These are phyloP conservation scores for Pyrenophora seminiperda DNA, from an alignment of 2,329 filamentous ascomycete species.

Conservation along the genomic window DNA sequence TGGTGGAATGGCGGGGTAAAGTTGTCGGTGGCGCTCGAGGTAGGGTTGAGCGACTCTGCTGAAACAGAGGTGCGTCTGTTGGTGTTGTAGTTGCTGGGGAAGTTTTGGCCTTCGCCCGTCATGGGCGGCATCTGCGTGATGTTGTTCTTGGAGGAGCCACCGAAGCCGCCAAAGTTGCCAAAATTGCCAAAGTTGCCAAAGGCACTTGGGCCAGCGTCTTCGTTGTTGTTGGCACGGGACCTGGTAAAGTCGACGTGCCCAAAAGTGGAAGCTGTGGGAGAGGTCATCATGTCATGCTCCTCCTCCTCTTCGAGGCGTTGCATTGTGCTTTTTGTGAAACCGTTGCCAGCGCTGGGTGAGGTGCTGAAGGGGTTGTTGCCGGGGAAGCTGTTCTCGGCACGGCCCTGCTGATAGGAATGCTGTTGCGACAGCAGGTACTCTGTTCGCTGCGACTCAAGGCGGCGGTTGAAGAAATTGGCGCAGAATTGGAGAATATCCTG, in stretches of 20 bases:
- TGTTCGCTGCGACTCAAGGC: constrained; percentile 68
- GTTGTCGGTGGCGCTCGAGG: constrained; percentile 79
- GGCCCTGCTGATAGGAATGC: constrained; percentile 51
- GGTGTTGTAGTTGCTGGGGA: constrained; percentile 93
- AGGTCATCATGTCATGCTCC: constrained; percentile 75
- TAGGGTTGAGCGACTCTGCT: constrained; percentile 92
- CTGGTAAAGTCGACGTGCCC: constrained; percentile 50
- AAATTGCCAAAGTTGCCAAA: constrained; percentile 50
- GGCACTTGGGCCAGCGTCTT: constrained; percentile 48
- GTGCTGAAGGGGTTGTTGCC: constrained; percentile 78
- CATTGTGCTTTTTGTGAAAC: constrained; percentile 56
- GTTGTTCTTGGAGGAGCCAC: constrained; percentile 42
- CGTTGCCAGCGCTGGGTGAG: constrained; percentile 43
- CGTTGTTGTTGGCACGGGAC: constrained; percentile 38
- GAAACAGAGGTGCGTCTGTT: constrained; percentile 93
- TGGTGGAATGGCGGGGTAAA: constrained; percentile 86
- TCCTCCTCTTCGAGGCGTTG: constrained; percentile 80
- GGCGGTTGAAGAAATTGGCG: constrained; percentile 69
- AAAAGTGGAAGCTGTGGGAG: constrained; percentile 66
- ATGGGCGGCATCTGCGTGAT: constrained; percentile 50
- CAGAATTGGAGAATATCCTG: constrained; percentile 72
- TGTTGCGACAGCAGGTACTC: constrained; percentile 59
- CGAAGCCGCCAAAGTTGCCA: constrained; percentile 47
- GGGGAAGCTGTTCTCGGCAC: constrained; percentile 73
- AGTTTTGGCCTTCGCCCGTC: constrained; percentile 65